A percentile compares a stretch with the other conserved stretches of the same genome.
Evolutionary conservation across 345 rosid species (phyloP).

Genomic region (Mercurialis annua): DNA sequence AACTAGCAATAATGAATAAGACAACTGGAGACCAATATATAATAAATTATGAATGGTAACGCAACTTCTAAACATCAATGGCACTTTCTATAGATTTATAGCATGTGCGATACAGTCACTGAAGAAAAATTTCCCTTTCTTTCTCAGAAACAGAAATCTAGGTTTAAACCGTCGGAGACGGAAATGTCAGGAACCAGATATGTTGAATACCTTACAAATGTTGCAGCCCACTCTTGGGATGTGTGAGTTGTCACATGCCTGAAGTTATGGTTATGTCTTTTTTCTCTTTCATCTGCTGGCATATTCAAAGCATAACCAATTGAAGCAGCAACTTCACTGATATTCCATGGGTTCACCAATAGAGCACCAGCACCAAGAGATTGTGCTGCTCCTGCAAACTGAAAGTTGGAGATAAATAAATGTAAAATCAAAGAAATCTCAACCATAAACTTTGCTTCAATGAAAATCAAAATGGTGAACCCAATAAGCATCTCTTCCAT

Average conservation of each 20-base stretch:
- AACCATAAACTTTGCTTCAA: not conserved
- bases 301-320: slow-evolving; percentile 53
- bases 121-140: not conserved
- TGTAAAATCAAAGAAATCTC: not conserved
- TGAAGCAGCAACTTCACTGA: slow-evolving; percentile 54
- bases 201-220: slow-evolving; percentile 46
- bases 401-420: slow-evolving; percentile 15
- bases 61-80: not conserved
- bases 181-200: not conserved
- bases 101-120: not conserved
- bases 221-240: slow-evolving; percentile 69
- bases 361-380: slow-evolving; percentile 66
- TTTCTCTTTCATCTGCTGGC: slow-evolving; percentile 58
- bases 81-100: not conserved
- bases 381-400: slow-evolving; percentile 71
- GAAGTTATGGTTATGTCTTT: slow-evolving; percentile 53
- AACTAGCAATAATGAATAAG: not conserved
- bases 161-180: not conserved
- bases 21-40: not conserved
- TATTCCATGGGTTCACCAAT: slow-evolving; percentile 59
- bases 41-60: not conserved
- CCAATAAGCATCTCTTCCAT: not conserved
- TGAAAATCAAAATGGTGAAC: not conserved
- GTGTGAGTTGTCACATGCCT: slow-evolving; percentile 60
- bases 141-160: not conserved